Percentiles rank a stretch among this genome's conserved stretches.
Conservation (phyloP, 73 alveolate genomes). For the Symbiodinium natans region DNA sequence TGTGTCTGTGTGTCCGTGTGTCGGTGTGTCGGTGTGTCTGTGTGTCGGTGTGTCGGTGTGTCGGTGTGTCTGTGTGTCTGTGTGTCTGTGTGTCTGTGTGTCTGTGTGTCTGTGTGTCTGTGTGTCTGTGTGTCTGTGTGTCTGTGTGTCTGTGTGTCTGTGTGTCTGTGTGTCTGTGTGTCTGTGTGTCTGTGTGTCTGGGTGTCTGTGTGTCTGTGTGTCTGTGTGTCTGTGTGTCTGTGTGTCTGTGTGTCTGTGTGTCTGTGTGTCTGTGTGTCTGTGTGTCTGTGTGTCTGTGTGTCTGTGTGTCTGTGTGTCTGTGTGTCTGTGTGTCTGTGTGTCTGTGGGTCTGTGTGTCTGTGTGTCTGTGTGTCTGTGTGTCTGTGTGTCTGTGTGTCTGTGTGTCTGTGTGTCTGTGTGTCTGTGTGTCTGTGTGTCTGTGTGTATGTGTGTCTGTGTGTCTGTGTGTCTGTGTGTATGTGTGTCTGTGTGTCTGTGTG, state of each 20-base stretch:
- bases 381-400: conserved; percentile 1
- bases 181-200: conserved; percentile 1
- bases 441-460: background rate
- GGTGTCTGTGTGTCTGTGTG: background rate
- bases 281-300: background rate
- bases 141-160: background rate
- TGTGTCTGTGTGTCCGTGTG: conserved; percentile 13
- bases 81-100: background rate
- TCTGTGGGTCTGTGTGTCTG: background rate
- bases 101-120: background rate
- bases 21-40: conserved; percentile 2
- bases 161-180: conserved; percentile 1
- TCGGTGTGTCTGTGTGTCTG: background rate
- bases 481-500: background rate
- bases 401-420: background rate
- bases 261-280: conserved; percentile 7
- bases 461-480: background rate
- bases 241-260: conserved; percentile 1
- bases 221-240: conserved; percentile 1
- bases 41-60: background rate
- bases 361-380: background rate
- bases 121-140: background rate
- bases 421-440: background rate
- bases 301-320: conserved; percentile 1
- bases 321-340: background rate